These are phyloP conservation scores for Dicorynia guianensis DNA, from an alignment of 306 rosid species.

Conservation along the genomic window DNA sequence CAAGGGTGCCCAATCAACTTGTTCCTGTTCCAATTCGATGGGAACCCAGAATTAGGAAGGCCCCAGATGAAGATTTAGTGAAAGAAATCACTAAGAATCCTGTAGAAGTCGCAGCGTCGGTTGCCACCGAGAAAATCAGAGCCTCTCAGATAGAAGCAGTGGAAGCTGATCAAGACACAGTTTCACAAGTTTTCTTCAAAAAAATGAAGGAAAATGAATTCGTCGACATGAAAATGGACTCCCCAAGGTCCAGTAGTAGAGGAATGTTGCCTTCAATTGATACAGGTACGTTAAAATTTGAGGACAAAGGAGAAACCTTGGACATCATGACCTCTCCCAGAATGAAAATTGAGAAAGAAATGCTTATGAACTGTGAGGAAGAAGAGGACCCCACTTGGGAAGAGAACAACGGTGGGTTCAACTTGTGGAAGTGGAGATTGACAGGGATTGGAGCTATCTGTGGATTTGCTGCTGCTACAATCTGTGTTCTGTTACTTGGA, in stretches of 20 bases:
- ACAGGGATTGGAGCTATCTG: constrained; percentile 89
- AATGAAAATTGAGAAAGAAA: constrained; percentile 47
- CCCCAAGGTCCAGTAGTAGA: constrained; percentile 65
- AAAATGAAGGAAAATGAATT: constrained; percentile 66
- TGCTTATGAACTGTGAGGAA: constrained; percentile 28
- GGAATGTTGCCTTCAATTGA: constrained; percentile 51
- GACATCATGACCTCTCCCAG: constrained; percentile 60
- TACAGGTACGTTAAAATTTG: constrained; percentile 46
- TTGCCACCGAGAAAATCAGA: constrained; percentile 25
- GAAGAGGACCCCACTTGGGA: constrained; percentile 46
- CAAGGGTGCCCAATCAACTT: constrained; percentile 40
- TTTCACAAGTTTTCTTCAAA: constrained; percentile 66
- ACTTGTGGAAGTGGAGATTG: constrained; percentile 73
- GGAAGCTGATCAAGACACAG: constrained; percentile 56
- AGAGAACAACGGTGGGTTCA: constrained; percentile 40
- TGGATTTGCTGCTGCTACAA: constrained; percentile 87
- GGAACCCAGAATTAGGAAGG: constrained; percentile 39
- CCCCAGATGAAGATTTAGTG: constrained; percentile 33
- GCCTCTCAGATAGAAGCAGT: constrained; percentile 6
- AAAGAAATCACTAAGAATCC: constrained; percentile 35
- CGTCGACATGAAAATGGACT: constrained; percentile 83
- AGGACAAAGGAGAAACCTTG: constrained; percentile 51
- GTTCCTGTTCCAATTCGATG: constrained; percentile 55
- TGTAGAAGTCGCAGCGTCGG: constrained; percentile 26
- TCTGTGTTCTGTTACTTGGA: constrained; percentile 68